Evolutionary conservation across 2,329 filamentous ascomycete species (phyloP).

Genomic region (Phaeosphaeria sp.): DNA sequence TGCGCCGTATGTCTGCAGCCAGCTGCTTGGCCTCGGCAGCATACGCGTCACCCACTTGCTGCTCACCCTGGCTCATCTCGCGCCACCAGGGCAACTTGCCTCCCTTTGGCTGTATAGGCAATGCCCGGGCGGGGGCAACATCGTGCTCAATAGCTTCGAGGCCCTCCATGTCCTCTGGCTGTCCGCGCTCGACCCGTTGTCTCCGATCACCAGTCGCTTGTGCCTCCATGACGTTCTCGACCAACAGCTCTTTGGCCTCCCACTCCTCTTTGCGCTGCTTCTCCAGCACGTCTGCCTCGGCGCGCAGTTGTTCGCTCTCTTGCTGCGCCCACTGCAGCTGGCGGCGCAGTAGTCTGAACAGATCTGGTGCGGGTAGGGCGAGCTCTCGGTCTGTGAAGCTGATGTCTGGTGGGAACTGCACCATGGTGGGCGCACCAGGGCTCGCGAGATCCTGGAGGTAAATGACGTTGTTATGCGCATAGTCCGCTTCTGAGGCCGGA

Average conservation of each 20-base stretch:
- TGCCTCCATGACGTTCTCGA: slow-evolving; percentile 77
- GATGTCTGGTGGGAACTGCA: slow-evolving; percentile 62
- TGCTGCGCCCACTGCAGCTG: slow-evolving; percentile 76
- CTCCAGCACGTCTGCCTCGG: slow-evolving; percentile 71
- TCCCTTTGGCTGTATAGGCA: slow-evolving; percentile 31
- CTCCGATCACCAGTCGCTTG: slow-evolving; percentile 59
- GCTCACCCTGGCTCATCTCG: slow-evolving; percentile 26
- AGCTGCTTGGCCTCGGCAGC: slow-evolving; percentile 3
- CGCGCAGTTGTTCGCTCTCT: slow-evolving; percentile 68
- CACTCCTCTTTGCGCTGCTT: slow-evolving; percentile 73
- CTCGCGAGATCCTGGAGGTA: slow-evolving; percentile 66
- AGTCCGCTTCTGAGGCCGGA: slow-evolving; percentile 41
- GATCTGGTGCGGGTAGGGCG: slow-evolving; percentile 67
- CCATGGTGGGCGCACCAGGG: slow-evolving; percentile 61
- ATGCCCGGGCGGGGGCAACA: slow-evolving; percentile 37
- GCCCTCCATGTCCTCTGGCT: slow-evolving; percentile 37
- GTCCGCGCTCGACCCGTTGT: slow-evolving; percentile 41
- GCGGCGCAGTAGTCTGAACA: slow-evolving; percentile 67
- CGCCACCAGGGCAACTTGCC: slow-evolving; percentile 45
- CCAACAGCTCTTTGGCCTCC: slow-evolving; percentile 77
- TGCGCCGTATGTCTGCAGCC: slow-evolving; percentile 14
- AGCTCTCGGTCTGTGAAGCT: slow-evolving; percentile 72
- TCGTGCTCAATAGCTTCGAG: slow-evolving; percentile 47
- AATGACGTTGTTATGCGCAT: slow-evolving; percentile 63
- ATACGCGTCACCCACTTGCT: slow-evolving; percentile 7